phyloP scores from a whole-genome alignment of 2,329 filamentous ascomycete genomes.

The Ophiostoma sp. region DNA sequence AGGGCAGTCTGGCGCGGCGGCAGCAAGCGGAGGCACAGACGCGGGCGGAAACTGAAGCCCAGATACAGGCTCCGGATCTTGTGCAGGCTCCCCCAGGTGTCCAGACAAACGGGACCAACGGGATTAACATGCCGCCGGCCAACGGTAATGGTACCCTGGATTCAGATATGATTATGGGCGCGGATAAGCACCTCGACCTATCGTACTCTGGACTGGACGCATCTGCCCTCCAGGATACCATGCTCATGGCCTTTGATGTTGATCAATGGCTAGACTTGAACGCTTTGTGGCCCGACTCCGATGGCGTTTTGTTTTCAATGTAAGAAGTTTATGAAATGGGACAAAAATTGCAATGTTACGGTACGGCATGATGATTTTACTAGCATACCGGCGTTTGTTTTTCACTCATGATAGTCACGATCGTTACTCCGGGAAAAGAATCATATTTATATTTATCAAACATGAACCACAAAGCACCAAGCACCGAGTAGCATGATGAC shows the following conservation, averaged over 20 bases:
- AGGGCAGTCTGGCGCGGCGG: not conserved
- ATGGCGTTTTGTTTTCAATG: not conserved
- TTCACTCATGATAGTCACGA: not conserved
- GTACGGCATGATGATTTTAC: not conserved
- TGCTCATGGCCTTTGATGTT: constrained; percentile 20
- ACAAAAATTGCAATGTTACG: not conserved
- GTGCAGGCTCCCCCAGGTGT: not conserved
- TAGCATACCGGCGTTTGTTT: not conserved
- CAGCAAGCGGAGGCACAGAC: not conserved
- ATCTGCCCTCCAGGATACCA: constrained; percentile 2
- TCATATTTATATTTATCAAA: too few relatives aligned
- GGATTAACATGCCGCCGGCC: not conserved
- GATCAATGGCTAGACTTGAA: constrained; percentile 18
- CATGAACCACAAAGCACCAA: too few relatives aligned
- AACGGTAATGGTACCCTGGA: not conserved
- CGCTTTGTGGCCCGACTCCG: not conserved
- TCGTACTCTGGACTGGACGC: not conserved
- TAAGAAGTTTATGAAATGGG: not conserved
- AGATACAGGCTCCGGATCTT: not conserved
- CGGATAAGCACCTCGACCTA: not conserved
- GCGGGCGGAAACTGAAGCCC: not conserved
- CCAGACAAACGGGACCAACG: not conserved
- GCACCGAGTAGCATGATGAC: too few relatives aligned
- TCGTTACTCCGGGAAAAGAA: not conserved
- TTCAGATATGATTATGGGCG: not conserved